A percentile compares a stretch with the other conserved stretches of the same genome.
phyloP scores from a whole-genome alignment of 2,329 filamentous ascomycete species.

The Verticillium alfalfae region DNA sequence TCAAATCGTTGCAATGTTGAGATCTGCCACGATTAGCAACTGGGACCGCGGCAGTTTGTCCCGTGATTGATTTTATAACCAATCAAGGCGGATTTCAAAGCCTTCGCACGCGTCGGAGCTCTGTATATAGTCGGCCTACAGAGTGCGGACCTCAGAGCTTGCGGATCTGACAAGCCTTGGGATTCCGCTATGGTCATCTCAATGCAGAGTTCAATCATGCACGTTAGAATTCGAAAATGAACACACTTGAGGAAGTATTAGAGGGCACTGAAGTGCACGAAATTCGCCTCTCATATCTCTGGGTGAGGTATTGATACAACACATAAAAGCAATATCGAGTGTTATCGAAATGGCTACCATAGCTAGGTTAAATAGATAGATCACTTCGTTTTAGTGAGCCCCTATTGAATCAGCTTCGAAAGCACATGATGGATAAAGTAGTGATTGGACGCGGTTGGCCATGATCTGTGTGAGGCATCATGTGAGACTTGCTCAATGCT shows the following conservation, averaged over 20 bases:
- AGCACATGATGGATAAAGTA: slow-evolving; percentile 40
- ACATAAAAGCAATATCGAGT: slow-evolving; percentile 17
- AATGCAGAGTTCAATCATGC: slow-evolving; percentile 42
- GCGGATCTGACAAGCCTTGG: slow-evolving; percentile 21
- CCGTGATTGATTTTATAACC: background rate
- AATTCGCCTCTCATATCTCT: slow-evolving; percentile 13
- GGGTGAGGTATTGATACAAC: slow-evolving; percentile 20
- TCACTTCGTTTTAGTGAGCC: slow-evolving; percentile 40
- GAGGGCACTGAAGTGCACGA: too few relatives aligned
- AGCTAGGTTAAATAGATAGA: slow-evolving; percentile 27
- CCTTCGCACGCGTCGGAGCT: background rate
- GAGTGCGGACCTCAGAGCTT: background rate
- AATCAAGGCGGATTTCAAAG: background rate
- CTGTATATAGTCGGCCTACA: background rate
- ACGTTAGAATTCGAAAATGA: slow-evolving; percentile 37
- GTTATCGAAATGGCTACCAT: slow-evolving; percentile 18
- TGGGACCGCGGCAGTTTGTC: background rate
- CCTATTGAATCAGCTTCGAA: slow-evolving; percentile 36
- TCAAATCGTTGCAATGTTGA: background rate
- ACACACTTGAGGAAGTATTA: slow-evolving; percentile 13
- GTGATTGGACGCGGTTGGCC: slow-evolving; percentile 45
- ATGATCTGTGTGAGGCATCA: slow-evolving; percentile 44
- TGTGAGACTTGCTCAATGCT: slow-evolving; percentile 15
- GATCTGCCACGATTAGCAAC: background rate
- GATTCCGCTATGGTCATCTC: slow-evolving; percentile 45